A percentile compares a stretch with the other conserved stretches of the same genome.
These are phyloP conservation scores for Mortierella sp. DNA, from an alignment of 371 early-diverging fungal genomes.

Conservation along the genomic window DNA sequence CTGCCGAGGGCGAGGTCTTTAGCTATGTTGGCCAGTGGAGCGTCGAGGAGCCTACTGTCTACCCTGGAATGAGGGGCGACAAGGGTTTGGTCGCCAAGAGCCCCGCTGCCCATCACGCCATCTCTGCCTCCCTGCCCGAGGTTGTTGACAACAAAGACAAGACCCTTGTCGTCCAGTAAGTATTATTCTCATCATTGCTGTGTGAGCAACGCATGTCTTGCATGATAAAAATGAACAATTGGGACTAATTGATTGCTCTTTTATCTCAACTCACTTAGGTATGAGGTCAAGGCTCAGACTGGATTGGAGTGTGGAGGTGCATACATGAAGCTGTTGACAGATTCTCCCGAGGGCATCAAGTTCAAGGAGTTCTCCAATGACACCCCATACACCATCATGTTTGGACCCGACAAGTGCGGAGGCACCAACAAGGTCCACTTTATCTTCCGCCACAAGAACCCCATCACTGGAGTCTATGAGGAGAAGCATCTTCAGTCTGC, in stretches of 20 bases:
- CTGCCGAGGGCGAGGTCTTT: conserved; percentile 63
- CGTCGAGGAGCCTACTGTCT: conserved; percentile 73
- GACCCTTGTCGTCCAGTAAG: conserved; percentile 87
- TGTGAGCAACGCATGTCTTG: neutral
- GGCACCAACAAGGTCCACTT: conserved; percentile 95
- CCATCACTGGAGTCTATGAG: conserved; percentile 83
- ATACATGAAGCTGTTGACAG: conserved; percentile 88
- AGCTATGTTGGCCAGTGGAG: conserved; percentile 84
- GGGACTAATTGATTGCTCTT: neutral
- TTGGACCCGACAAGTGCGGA: conserved; percentile 97
- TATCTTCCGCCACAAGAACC: conserved; percentile 95
- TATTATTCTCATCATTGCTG: neutral
- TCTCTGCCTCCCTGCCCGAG: conserved; percentile 81
- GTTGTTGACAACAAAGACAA: conserved; percentile 84
- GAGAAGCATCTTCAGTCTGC: conserved; percentile 69
- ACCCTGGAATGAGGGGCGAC: conserved; percentile 73
- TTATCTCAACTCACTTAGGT: conserved; percentile 17
- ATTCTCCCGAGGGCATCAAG: conserved; percentile 61
- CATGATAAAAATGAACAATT: neutral
- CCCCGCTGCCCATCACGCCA: conserved; percentile 84
- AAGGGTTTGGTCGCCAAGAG: conserved; percentile 80
- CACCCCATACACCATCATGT: conserved; percentile 86
- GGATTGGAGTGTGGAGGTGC: conserved; percentile 97
- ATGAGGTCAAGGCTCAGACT: conserved; percentile 96
- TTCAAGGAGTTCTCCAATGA: conserved; percentile 65